These are phyloP conservation scores for Allantophomopsis cytisporea DNA, from an alignment of 2,329 filamentous ascomycete genomes.

Conservation along the genomic window DNA sequence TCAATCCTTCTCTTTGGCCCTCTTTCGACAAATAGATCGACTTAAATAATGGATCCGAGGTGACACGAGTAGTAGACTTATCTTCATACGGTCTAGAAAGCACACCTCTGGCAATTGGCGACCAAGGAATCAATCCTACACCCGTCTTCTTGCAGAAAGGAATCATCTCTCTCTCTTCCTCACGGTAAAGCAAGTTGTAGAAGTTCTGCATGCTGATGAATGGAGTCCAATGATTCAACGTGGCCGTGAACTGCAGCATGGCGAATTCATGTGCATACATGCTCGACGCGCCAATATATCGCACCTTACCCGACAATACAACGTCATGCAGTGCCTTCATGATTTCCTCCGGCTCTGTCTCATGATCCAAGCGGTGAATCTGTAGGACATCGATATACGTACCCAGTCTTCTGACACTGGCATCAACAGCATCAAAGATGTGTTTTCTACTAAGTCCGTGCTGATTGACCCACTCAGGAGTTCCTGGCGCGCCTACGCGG, in stretches of 20 bases:
- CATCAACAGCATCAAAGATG: conserved; percentile 53
- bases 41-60: not conserved
- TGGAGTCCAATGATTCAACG: conserved; percentile 34
- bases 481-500: conserved; percentile 27
- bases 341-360: conserved; percentile 40
- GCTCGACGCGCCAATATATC: conserved; percentile 34
- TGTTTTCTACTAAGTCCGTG: conserved; percentile 45
- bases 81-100: conserved; percentile 8
- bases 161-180: conserved; percentile 32
- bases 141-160: conserved; percentile 24
- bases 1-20: conserved; percentile 13
- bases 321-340: conserved; percentile 48
- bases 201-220: conserved; percentile 40
- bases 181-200: conserved; percentile 37
- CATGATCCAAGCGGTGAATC: conserved; percentile 41
- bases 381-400: conserved; percentile 49
- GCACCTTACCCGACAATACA: conserved; percentile 39
- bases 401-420: conserved; percentile 37
- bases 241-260: conserved; percentile 30
- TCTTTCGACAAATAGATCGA: not conserved
- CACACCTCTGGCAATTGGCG: conserved; percentile 11
- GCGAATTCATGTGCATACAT: conserved; percentile 31
- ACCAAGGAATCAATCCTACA: conserved; percentile 21
- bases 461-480: not conserved
- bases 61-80: no score